These are phyloP conservation scores for Teunomyces aglyptinius DNA, from an alignment of 805 yeast genomes.

Conservation along the genomic window DNA sequence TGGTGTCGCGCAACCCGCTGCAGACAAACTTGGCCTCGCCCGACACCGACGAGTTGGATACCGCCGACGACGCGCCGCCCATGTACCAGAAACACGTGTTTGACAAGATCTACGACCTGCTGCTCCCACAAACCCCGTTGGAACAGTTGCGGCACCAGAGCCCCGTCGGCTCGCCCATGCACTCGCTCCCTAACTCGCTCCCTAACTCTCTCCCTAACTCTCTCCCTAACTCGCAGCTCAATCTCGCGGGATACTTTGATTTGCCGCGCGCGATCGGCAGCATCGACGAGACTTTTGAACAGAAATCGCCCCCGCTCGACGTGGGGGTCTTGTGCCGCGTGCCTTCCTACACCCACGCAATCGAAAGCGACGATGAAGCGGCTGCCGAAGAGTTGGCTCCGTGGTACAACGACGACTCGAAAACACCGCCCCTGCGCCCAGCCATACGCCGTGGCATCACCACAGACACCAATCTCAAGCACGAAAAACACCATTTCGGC, in stretches of 20 bases:
- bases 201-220: slow-evolving; percentile 3
- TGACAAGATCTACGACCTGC: slow-evolving; percentile 38
- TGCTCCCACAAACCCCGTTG: slow-evolving; percentile 32
- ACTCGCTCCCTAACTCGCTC: slow-evolving; percentile 8
- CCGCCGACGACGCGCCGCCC: slow-evolving; percentile 42
- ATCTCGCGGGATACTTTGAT: slow-evolving; percentile 33
- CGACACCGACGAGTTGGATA: slow-evolving; percentile 22
- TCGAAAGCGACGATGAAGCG: slow-evolving; percentile 35
- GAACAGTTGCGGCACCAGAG: slow-evolving; percentile 32
- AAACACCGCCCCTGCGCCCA: not conserved
- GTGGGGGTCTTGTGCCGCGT: slow-evolving; percentile 26
- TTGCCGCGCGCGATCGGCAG: slow-evolving; percentile 15
- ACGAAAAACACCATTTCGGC: not conserved
- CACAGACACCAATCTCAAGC: not conserved
- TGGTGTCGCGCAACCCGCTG: not conserved
- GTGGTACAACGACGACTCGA: slow-evolving; percentile 10
- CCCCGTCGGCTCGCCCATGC: slow-evolving; percentile 7
- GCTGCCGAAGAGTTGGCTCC: slow-evolving; percentile 16
- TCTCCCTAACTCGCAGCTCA: slow-evolving; percentile 13
- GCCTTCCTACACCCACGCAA: slow-evolving; percentile 41
- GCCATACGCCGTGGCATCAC: not conserved
- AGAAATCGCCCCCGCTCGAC: slow-evolving; percentile 15
- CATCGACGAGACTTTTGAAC: not conserved
- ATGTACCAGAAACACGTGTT: slow-evolving; percentile 37
- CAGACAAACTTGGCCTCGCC: slow-evolving; percentile 9